A percentile compares a stretch with the other conserved stretches of the same genome.
Conservation (phyloP, 1,284 basidiomycete species). For the Trichosporon sp. region DNA sequence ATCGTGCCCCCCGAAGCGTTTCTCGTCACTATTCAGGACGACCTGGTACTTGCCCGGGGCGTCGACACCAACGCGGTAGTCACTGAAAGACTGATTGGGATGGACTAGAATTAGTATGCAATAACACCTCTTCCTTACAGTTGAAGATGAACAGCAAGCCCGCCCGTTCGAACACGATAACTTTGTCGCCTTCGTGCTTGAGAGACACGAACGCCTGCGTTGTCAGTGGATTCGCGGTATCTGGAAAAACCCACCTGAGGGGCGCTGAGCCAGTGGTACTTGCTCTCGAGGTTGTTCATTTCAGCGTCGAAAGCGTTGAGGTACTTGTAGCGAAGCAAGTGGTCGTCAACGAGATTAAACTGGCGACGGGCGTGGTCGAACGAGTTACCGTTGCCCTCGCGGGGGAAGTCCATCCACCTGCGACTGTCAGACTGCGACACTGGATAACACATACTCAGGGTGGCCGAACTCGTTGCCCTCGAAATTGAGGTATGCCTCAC, state of each 20-base stretch:
- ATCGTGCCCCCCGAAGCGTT: conserved; percentile 80
- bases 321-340: conserved; percentile 79
- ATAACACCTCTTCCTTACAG: conserved; percentile 48
- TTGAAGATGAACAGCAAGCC: conserved; percentile 94
- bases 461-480: conserved; percentile 98
- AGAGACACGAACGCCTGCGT: conserved; percentile 78
- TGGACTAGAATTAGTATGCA: conserved; percentile 56
- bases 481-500: conserved; percentile 96
- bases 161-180: conserved; percentile 88
- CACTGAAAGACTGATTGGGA: conserved; percentile 76
- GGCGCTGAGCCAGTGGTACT: conserved; percentile 78
- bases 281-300: conserved; percentile 82
- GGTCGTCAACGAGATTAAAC: conserved; percentile 90
- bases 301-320: conserved; percentile 86
- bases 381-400: conserved; percentile 88
- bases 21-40: conserved; percentile 78
- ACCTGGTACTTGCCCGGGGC: conserved; percentile 79
- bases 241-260: conserved; percentile 58
- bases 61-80: conserved; percentile 90
- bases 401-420: conserved; percentile 97
- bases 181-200: conserved; percentile 87
- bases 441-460: conserved; percentile 70
- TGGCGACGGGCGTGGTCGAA: conserved; percentile 94
- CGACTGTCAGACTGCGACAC: background rate
- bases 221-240: background rate